These are phyloP conservation scores for Margaritispora aquatica DNA, from an alignment of 495 filamentous ascomycete species.

Conservation along the genomic window DNA sequence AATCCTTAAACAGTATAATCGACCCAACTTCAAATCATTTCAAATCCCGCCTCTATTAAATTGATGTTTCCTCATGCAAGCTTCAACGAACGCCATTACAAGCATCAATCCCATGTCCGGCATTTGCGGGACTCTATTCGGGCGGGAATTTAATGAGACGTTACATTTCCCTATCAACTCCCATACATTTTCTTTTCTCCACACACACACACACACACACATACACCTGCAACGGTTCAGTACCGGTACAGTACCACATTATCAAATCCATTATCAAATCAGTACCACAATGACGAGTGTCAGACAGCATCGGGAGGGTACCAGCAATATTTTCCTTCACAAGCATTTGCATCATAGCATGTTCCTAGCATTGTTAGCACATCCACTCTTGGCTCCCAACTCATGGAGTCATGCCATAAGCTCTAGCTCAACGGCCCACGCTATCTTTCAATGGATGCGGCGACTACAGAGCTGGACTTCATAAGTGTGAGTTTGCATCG, in stretches of 20 bases:
- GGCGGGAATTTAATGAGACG: neutral
- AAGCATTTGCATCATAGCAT: no score
- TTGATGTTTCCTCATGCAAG: neutral
- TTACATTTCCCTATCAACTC: neutral
- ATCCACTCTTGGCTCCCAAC: slow-evolving; percentile 1
- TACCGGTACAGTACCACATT: neutral
- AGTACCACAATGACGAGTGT: neutral
- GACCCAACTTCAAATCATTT: no score
- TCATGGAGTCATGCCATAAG: slow-evolving; percentile 4
- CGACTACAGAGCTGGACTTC: slow-evolving; percentile 3
- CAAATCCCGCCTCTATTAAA: no score
- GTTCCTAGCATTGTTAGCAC: no score
- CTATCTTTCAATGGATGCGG: neutral
- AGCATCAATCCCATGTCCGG: neutral
- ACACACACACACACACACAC: no score
- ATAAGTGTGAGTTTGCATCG: slow-evolving; percentile 1
- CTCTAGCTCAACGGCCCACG: neutral
- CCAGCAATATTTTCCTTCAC: no score
- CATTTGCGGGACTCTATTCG: neutral
- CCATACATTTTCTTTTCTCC: neutral
- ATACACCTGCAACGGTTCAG: neutral
- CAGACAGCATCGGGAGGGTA: no score
- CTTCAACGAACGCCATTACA: no score
- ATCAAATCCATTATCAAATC: neutral
- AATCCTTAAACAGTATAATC: no score